Percentiles rank a stretch among this genome's conserved stretches.
phyloP scores from a whole-genome alignment of 345 rosid genomes.

The Dipteronia dyeriana region DNA sequence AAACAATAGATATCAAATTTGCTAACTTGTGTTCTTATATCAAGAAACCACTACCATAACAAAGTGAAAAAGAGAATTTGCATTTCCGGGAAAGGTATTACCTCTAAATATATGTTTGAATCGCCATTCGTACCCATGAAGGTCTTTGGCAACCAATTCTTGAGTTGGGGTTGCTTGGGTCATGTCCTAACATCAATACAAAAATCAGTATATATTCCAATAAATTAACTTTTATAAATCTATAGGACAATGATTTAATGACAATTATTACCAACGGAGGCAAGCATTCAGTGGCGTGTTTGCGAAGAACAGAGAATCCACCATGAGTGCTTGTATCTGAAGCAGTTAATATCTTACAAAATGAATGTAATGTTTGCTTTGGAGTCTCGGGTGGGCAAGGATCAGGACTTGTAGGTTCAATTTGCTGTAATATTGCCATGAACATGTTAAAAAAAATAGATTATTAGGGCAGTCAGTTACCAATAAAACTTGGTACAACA shows the following conservation, averaged over 20 bases:
- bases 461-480: background rate
- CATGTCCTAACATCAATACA: slow-evolving; percentile 42
- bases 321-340: slow-evolving; percentile 97
- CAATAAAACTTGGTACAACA: background rate
- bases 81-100: slow-evolving; percentile 20
- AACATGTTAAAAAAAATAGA: background rate
- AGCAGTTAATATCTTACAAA: slow-evolving; percentile 85
- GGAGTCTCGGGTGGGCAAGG: slow-evolving; percentile 42
- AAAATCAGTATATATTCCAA: background rate
- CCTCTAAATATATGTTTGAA: slow-evolving; percentile 84
- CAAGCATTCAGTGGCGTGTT: slow-evolving; percentile 82
- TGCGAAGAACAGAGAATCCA: slow-evolving; percentile 88
- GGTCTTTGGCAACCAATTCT: slow-evolving; percentile 70
- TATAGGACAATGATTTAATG: background rate
- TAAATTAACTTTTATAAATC: background rate
- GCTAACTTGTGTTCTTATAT: background rate
- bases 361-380: slow-evolving; percentile 57
- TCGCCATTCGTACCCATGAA: slow-evolving; percentile 78
- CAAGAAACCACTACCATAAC: slow-evolving; percentile 4
- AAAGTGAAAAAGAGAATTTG: background rate
- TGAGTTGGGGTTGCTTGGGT: slow-evolving; percentile 60
- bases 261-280: slow-evolving; percentile 57
- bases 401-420: slow-evolving; percentile 56
- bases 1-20: background rate
- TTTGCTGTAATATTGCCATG: slow-evolving; percentile 48